Evolutionary conservation across 805 yeast genomes (phyloP).

Genomic region (Hagleromyces aurorensis): DNA sequence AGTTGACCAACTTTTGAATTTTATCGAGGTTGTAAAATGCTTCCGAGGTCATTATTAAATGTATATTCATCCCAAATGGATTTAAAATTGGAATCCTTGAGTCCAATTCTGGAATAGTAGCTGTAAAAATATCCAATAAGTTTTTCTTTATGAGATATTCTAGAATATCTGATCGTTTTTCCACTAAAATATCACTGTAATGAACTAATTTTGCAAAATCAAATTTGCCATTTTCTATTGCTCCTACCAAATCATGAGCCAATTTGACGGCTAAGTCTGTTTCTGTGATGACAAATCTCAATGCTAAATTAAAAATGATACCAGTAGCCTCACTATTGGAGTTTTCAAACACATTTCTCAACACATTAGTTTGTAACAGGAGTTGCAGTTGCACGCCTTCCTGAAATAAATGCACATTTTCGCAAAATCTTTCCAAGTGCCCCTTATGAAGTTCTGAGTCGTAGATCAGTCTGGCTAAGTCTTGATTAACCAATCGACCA

Average conservation of each 20-base stretch:
- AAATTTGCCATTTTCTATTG: no score
- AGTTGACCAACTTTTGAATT: slow-evolving; percentile 17
- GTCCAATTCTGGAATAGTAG: slow-evolving; percentile 27
- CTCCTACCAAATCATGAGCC: no score
- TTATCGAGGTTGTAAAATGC: slow-evolving; percentile 7
- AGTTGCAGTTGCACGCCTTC: slow-evolving; percentile 3
- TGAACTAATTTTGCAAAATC: no score
- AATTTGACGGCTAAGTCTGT: slow-evolving; percentile 9
- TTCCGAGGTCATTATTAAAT: slow-evolving; percentile 15
- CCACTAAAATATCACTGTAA: no score
- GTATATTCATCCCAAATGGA: slow-evolving; percentile 37
- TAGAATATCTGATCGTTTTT: slow-evolving; percentile 5
- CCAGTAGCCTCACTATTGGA: slow-evolving; percentile 9
- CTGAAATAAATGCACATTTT: slow-evolving; percentile 13
- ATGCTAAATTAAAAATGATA: slow-evolving; percentile 7
- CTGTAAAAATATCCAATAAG: no score
- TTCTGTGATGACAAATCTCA: slow-evolving; percentile 8
- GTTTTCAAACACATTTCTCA: slow-evolving; percentile 10
- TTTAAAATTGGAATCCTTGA: slow-evolving; percentile 39
- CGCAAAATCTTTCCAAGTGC: slow-evolving; percentile 17
- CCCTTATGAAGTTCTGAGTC: slow-evolving; percentile 16
- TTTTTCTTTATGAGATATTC: no score
- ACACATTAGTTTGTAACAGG: slow-evolving; percentile 13
- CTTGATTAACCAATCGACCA: slow-evolving; percentile 29
- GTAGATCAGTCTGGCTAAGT: slow-evolving; percentile 32